Evolutionary conservation across 1,139 yeast genomes (phyloP).

Genomic region (Spencermartinsiella ligniputridi): DNA sequence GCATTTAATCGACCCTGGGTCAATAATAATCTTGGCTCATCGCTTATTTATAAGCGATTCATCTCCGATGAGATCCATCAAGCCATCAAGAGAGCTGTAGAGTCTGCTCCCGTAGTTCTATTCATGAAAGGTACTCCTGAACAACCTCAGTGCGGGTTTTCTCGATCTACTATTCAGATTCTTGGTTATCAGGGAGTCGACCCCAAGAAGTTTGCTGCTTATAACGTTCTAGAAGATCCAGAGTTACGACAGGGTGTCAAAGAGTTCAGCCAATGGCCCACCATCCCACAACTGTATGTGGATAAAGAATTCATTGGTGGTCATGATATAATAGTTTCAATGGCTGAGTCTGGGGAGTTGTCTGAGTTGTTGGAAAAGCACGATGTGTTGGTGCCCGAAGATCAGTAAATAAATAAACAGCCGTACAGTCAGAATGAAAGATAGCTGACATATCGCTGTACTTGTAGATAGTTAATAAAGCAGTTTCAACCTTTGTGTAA

Average conservation of each 20-base stretch:
- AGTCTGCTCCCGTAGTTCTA: slow-evolving; percentile 87
- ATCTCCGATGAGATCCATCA: slow-evolving; percentile 72
- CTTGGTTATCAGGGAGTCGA: slow-evolving; percentile 97
- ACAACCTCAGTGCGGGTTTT: slow-evolving; percentile 96
- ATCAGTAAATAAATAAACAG: no score
- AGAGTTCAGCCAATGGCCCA: slow-evolving; percentile 95
- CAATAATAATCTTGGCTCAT: not conserved
- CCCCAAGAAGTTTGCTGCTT: slow-evolving; percentile 94
- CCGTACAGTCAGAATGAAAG: no score
- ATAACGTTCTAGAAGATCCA: slow-evolving; percentile 90
- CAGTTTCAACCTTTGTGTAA: no score
- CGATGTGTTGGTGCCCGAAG: slow-evolving; percentile 76
- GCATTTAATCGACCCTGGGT: not conserved
- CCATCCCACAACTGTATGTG: slow-evolving; percentile 61
- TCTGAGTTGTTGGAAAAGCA: slow-evolving; percentile 77
- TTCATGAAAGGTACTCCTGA: slow-evolving; percentile 80
- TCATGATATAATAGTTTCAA: slow-evolving; percentile 86
- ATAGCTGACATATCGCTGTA: no score
- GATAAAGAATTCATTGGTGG: slow-evolving; percentile 91
- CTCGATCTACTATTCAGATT: slow-evolving; percentile 88
- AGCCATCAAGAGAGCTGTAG: slow-evolving; percentile 82
- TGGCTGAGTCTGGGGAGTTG: slow-evolving; percentile 92
- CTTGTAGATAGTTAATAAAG: no score
- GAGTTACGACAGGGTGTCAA: slow-evolving; percentile 91
- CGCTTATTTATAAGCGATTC: slow-evolving; percentile 40